Percentiles rank a stretch among this genome's conserved stretches.
Evolutionary conservation across 306 rosid species (phyloP).

Genomic region (Trifolium fragiferum): DNA sequence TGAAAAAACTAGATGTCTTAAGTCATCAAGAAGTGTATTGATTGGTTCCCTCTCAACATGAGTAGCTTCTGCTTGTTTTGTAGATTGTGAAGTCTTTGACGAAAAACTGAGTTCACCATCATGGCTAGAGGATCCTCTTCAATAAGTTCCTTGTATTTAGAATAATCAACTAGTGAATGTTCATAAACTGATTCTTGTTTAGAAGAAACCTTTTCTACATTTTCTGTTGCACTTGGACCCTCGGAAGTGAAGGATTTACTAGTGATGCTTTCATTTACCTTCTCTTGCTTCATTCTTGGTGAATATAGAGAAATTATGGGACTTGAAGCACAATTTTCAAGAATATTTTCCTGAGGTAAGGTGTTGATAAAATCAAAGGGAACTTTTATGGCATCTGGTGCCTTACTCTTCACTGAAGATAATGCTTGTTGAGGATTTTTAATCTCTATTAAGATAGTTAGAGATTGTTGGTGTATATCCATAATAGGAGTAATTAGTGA

Average conservation of each 20-base stretch:
- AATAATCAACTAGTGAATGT: not conserved
- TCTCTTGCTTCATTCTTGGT: too few species aligned
- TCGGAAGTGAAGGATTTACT: too few species aligned
- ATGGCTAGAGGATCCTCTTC: not conserved
- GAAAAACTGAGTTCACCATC: not conserved
- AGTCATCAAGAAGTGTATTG: constrained; percentile 4
- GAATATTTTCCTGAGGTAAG: not conserved
- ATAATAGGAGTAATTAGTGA: too few species aligned
- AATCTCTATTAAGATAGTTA: too few species aligned
- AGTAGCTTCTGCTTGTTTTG: not conserved
- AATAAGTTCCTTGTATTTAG: constrained; percentile 1
- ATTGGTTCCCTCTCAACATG: not conserved
- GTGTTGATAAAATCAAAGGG: not conserved
- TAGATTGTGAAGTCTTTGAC: not conserved
- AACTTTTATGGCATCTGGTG: not conserved
- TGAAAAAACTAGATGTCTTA: not conserved
- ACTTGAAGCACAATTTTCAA: not conserved
- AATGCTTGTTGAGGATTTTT: not conserved
- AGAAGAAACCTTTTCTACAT: not conserved
- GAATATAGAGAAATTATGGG: too few species aligned
- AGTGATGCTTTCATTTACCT: too few species aligned
- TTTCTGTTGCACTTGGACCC: not conserved
- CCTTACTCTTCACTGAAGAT: not conserved
- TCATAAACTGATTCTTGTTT: not conserved
- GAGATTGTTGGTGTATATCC: too few species aligned